Evolutionary conservation across 495 filamentous ascomycete genomes (phyloP), one percentile per base, ranked within the genome.

Genomic region (Aspergillus ostianus): DNA sequence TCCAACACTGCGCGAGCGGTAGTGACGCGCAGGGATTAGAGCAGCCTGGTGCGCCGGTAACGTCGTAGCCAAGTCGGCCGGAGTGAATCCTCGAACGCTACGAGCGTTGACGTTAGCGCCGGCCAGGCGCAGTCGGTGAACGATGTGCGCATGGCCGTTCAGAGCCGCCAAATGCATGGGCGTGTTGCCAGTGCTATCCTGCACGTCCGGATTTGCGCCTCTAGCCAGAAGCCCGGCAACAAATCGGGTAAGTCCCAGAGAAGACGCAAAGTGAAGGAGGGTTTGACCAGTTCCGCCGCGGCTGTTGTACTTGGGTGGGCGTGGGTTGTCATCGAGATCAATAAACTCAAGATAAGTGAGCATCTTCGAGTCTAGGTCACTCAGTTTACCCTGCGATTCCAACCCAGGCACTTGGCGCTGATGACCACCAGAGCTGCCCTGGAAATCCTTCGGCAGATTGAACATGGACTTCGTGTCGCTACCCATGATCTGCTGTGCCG

Each of bases 81-180:
- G 80, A 5, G 86, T 88, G 57, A 87, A 86, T 29, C 90, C 89
- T 53, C 85, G 84, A 19, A 88, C 71, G 67, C 85, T 94, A 58
- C 87, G 84, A 26, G 89, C 70, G 49, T 78, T 85, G 18, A 89
- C 82, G 70, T 91, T 87, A 7, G 89, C 90, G 19, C 90, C 88
- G 29, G 84, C 82, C 23, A 87, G 77, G 52, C 93, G 83, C 30
- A 96, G 84, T 19, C 87, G 83, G 55, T 87, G 82, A 10, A 94
- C 83, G 61, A 95, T 92, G 59, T 92, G 85, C 18, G 82, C 76
- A 66, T 91, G 86, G 41, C 87, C 84, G 70, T 86, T 86, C 63
- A 96, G 78, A n/a, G 89, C 85, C 29, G 92, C 92, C 64, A 93
- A 80, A 66, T 94, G 91, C 79, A 96, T 85, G 12, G 92, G 85